Evolutionary conservation across 2,329 filamentous ascomycete species (phyloP), one percentile per base, ranked within the genome.

Genomic region (Talaromyces piceae): DNA sequence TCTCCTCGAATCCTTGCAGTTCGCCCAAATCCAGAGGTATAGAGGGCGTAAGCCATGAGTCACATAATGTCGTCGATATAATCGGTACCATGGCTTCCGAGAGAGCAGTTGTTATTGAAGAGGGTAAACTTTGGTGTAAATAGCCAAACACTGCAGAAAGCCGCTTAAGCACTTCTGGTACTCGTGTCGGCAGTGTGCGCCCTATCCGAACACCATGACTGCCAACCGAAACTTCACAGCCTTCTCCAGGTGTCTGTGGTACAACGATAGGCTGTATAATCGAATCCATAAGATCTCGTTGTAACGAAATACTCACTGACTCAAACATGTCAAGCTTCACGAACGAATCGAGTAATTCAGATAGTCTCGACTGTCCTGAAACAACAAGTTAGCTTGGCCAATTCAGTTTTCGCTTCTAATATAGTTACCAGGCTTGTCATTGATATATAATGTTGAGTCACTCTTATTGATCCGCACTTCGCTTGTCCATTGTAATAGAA

Each of bases 21-120:
- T 85, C 83, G 9, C 79, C 75, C 9, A 95, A 73, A 0, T 87
- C 84, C 1, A 84, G 75, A 1, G 93, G 91, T 0, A 98, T 84
- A 1, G 83, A 81, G 12, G 82, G 77, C 27, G 87, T 81, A 6
- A 98, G 77, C 85, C 89, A 95, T 4, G 78, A 75, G 4, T 78
- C 78, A 37, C 89, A 84, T 9, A 96, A 75, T 20, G 81, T 80
- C 5, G 81, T 77, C 7, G 84, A 77, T 8, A 95, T 68, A 33
- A 79, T 76, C 0, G 83, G 83, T 66, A 95, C 80, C 64, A 96
- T 80, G 7, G 81, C 78, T 11, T 78, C 73, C 0, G 87, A 86
- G 1, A 96, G 71, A 1, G 80, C 75, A 6, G 66, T 57, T 6
- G 70, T 65, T 11, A 83, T 66, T 2, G 68, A 65, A 22, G 64